phyloP scores from a whole-genome alignment of 169 alveolate genomes.

The Perkinsus marinus region DNA sequence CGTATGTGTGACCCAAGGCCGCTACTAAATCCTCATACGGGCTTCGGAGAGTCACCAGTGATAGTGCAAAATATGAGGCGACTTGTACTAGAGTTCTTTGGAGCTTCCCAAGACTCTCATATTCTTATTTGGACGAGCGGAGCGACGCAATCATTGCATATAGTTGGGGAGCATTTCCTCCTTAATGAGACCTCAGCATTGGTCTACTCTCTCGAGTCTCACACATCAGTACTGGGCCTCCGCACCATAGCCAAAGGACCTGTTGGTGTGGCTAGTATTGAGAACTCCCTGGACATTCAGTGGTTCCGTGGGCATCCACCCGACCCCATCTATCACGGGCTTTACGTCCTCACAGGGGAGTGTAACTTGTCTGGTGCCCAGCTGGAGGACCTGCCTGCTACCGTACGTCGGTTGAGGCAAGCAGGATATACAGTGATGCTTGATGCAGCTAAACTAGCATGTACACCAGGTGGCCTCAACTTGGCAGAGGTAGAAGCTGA shows the following conservation, averaged over 20 bases:
- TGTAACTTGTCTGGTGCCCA: not conserved
- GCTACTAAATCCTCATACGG: not conserved
- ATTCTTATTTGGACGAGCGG: conserved; percentile 33
- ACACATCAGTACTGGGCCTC: conserved; percentile 30
- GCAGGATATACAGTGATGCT: conserved; percentile 7
- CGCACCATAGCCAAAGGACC: conserved; percentile 19
- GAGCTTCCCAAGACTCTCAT: not conserved
- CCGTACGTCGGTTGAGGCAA: not conserved
- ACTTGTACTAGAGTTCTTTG: conserved; percentile 1
- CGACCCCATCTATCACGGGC: not conserved
- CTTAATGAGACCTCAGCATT: conserved; percentile 13
- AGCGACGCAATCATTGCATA: conserved; percentile 27
- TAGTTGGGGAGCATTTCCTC: conserved; percentile 33
- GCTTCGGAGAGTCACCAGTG: not conserved
- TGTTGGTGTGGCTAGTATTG: conserved; percentile 16
- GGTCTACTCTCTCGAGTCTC: conserved; percentile 24
- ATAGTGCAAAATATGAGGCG: not conserved
- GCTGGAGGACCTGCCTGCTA: not conserved
- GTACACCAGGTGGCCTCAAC: conserved; percentile 18
- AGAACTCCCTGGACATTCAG: not conserved
- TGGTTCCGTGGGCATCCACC: not conserved
- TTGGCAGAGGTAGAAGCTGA: conserved; percentile 18
- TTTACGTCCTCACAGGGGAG: not conserved
- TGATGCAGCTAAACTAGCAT: conserved; percentile 33
- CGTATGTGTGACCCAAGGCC: not conserved